phyloP scores from a whole-genome alignment of 192 early-diverging fungal genomes.

The Globomyces pollinis-pini region DNA sequence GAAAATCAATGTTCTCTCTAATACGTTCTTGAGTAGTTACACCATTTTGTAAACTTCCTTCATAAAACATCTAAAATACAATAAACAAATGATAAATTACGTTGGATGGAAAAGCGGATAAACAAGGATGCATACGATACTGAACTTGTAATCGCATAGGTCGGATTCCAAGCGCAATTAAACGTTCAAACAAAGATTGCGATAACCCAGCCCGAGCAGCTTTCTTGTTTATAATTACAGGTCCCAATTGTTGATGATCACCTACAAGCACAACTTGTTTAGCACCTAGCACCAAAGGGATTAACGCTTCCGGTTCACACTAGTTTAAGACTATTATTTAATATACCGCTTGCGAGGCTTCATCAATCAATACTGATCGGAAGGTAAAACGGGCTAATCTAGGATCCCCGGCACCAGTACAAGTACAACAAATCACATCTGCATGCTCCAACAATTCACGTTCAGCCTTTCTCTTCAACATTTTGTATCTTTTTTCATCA shows the following conservation, averaged over 20 bases:
- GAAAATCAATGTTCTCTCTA: constrained; percentile 83
- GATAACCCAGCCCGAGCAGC: constrained; percentile 88
- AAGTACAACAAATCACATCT: constrained; percentile 97
- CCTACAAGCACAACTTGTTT: constrained; percentile 96
- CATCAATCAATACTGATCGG: constrained; percentile 92
- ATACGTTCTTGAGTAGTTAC: constrained; percentile 87
- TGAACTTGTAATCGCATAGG: constrained; percentile 96
- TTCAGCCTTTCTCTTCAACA: constrained; percentile 78
- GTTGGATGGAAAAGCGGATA: constrained; percentile 98
- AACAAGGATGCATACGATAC: constrained; percentile 98
- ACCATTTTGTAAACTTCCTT: constrained; percentile 95
- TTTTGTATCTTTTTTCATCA: constrained; percentile 82
- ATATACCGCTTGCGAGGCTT: constrained; percentile 97
- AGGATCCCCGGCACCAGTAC: constrained; percentile 94
- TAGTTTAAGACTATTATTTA: constrained; percentile 13
- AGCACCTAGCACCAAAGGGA: constrained; percentile 91
- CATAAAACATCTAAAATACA: constrained; percentile 99
- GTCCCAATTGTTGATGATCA: constrained; percentile 98
- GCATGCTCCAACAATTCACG: constrained; percentile 86
- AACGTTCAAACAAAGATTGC: constrained; percentile 94
- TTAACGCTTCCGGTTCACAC: constrained; percentile 71
- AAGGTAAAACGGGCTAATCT: constrained; percentile 83
- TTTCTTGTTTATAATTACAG: constrained; percentile 96
- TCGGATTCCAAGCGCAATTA: constrained; percentile 83
- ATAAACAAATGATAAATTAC: not conserved